Percentiles rank a stretch among this genome's conserved stretches.
Conservation (phyloP, 495 filamentous ascomycete species). For the Hypoxylon crocopeplum region DNA sequence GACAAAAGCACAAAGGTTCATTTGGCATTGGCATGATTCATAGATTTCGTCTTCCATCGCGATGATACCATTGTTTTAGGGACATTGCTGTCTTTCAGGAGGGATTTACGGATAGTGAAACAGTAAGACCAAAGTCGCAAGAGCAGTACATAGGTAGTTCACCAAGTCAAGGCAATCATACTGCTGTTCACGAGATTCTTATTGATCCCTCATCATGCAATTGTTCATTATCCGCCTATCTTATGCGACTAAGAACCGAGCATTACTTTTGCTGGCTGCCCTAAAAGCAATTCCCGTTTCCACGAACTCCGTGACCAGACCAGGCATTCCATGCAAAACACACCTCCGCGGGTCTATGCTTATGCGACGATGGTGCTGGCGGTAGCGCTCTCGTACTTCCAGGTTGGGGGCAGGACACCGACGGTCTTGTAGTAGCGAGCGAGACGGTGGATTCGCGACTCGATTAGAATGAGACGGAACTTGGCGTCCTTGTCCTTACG, state of each 20-base stretch:
- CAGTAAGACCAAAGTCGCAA: no score
- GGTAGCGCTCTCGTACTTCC: slow-evolving; percentile 87
- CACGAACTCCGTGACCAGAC: slow-evolving; percentile 43
- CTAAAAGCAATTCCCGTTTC: slow-evolving; percentile 41
- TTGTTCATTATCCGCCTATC: slow-evolving; percentile 34
- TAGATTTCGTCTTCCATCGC: slow-evolving; percentile 15
- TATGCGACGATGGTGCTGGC: slow-evolving; percentile 72
- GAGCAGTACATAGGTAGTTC: no score
- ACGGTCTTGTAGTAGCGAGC: slow-evolving; percentile 97
- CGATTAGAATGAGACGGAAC: slow-evolving; percentile 99
- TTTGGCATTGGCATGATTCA: slow-evolving; percentile 17
- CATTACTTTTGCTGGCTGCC: slow-evolving; percentile 27
- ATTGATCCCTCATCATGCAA: slow-evolving; percentile 27
- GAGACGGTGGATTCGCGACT: slow-evolving; percentile 99
- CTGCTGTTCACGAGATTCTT: slow-evolving; percentile 24
- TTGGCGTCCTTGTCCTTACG: slow-evolving; percentile 99
- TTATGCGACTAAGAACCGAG: slow-evolving; percentile 27
- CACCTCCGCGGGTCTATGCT: slow-evolving; percentile 32
- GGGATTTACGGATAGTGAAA: background rate
- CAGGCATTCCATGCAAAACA: slow-evolving; percentile 34
- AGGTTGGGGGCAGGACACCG: slow-evolving; percentile 96
- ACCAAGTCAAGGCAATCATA: background rate
- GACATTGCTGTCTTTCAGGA: background rate
- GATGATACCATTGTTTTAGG: slow-evolving; percentile 35
- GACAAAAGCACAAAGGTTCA: slow-evolving; percentile 2